Conservation (phyloP, 2,329 filamentous ascomycete species). For the Rhexocercosporidium sp. region DNA sequence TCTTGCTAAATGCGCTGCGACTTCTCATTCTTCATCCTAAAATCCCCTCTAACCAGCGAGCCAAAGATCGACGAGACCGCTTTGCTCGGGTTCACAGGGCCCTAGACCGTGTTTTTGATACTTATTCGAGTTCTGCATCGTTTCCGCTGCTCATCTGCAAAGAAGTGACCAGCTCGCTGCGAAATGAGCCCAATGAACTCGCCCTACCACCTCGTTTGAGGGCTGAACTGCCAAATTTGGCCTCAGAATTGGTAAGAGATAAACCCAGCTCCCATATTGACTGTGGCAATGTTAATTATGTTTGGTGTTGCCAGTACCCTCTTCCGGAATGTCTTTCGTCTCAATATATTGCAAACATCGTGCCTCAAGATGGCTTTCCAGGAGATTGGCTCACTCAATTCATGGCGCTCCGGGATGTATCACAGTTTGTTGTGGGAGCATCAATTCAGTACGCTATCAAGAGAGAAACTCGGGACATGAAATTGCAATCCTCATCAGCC, state of each 20-base stretch:
- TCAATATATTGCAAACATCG: slow-evolving; percentile 44
- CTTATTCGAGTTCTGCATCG: slow-evolving; percentile 46
- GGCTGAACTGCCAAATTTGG: slow-evolving; percentile 45
- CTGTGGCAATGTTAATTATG: neutral
- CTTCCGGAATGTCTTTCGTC: slow-evolving; percentile 45
- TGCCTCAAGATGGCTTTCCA: slow-evolving; percentile 38
- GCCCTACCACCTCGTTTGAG: slow-evolving; percentile 43
- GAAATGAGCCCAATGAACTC: slow-evolving; percentile 44
- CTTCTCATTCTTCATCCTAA: slow-evolving; percentile 48
- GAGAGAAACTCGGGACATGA: slow-evolving; percentile 43
- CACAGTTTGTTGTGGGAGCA: slow-evolving; percentile 47
- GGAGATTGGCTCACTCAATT: slow-evolving; percentile 47
- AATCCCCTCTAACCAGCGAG: slow-evolving; percentile 40
- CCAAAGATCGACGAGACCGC: slow-evolving; percentile 46
- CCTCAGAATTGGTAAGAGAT: slow-evolving; percentile 44
- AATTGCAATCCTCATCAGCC: slow-evolving; percentile 43
- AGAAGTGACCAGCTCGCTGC: slow-evolving; percentile 45
- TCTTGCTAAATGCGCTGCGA: slow-evolving; percentile 46
- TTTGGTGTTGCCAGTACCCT: slow-evolving; percentile 42
- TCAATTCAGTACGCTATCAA: slow-evolving; percentile 47
- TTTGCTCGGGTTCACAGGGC: slow-evolving; percentile 47
- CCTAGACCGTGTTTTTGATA: slow-evolving; percentile 47
- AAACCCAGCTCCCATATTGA: too few species aligned
- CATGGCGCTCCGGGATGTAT: slow-evolving; percentile 47
- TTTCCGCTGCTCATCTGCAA: slow-evolving; percentile 47